A percentile compares a stretch with the other conserved stretches of the same genome.
Conservation (phyloP, 495 filamentous ascomycete genomes). For the Cercophora samala region DNA sequence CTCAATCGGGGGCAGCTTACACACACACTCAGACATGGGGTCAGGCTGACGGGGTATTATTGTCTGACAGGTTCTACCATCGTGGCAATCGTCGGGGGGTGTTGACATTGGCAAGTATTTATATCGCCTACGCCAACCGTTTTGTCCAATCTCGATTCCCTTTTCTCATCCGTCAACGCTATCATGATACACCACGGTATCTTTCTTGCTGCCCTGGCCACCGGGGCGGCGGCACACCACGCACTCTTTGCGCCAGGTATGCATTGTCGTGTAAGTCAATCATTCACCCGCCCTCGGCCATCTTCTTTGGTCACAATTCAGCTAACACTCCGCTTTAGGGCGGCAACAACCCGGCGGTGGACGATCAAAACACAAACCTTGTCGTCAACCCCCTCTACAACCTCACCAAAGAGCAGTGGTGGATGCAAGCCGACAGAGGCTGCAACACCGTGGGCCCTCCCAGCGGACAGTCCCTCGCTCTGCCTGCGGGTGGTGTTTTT, state of each 20-base stretch:
- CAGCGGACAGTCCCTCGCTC: slow-evolving; percentile 42
- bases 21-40: background rate
- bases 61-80: background rate
- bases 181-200: background rate
- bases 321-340: slow-evolving; percentile 15
- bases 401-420: slow-evolving; percentile 45
- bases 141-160: background rate
- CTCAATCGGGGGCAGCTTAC: background rate
- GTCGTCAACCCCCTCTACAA: slow-evolving; percentile 45
- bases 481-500: slow-evolving; percentile 53
- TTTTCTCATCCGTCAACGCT: background rate
- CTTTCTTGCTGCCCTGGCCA: slow-evolving; percentile 25
- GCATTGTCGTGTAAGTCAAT: slow-evolving; percentile 38
- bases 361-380: slow-evolving; percentile 43
- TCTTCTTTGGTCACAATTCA: background rate
- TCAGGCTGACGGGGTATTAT: background rate
- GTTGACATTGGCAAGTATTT: background rate
- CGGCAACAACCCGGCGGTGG: slow-evolving; percentile 29
- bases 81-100: too few relatives aligned
- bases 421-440: slow-evolving; percentile 51
- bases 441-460: slow-evolving; percentile 44
- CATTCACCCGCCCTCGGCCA: too few relatives aligned
- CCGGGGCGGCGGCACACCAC: slow-evolving; percentile 39
- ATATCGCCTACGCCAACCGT: too few relatives aligned
- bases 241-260: slow-evolving; percentile 48